Evolutionary conservation across 2,329 filamentous ascomycete species (phyloP), one percentile per base, ranked within the genome.

Genomic region (Colletotrichum brevisporum): DNA sequence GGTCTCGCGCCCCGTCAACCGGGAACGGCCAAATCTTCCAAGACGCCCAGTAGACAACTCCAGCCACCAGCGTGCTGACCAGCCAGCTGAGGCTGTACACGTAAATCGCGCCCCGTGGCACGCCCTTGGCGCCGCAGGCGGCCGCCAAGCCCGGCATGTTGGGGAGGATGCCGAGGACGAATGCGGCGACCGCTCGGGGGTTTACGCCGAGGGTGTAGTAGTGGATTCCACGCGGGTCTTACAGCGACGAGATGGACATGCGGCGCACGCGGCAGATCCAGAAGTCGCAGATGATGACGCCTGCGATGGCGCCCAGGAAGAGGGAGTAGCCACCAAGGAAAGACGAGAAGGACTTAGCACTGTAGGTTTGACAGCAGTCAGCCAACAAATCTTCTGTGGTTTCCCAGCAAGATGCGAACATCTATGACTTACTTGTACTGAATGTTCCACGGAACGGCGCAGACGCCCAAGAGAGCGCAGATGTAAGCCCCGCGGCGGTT

Each of bases 401-500:
- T n/a, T n/a, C n/a, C n/a, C n/a, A n/a, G n/a, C n/a, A n/a, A n/a
- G n/a, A n/a, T n/a, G n/a, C n/a, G n/a, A n/a, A n/a, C n/a, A n/a
- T n/a, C n/a, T n/a, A n/a, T n/a, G n/a, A n/a, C 61, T 57, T 16
- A 73, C 56, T 59, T 67, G 26, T 67, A 67, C 45, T 67, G 64
- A 2, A 71, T 71, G n/a, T 73, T 67, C 72, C 72, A 73, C 5
- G 72, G 72, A 13, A 63, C 71, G 18, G 69, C 61, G 12, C 69
- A 70, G 2, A 71, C 59, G 6, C 68, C 68, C 18, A 71, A 52
- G 18, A 72, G 50, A 1, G 72, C 71, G 45, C 65, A 68, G n/a
- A 87, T 72, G 3, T 86, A 72, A 26, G 82, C 82, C 0, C 84
- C 84, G 2, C 84, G 80, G 16, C 83, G 78, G 64, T 87, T 84